Percentiles rank a stretch among this genome's conserved stretches.
These are phyloP conservation scores for Acrocalymma vagum DNA, from an alignment of 2,329 filamentous ascomycete genomes.

Conservation along the genomic window DNA sequence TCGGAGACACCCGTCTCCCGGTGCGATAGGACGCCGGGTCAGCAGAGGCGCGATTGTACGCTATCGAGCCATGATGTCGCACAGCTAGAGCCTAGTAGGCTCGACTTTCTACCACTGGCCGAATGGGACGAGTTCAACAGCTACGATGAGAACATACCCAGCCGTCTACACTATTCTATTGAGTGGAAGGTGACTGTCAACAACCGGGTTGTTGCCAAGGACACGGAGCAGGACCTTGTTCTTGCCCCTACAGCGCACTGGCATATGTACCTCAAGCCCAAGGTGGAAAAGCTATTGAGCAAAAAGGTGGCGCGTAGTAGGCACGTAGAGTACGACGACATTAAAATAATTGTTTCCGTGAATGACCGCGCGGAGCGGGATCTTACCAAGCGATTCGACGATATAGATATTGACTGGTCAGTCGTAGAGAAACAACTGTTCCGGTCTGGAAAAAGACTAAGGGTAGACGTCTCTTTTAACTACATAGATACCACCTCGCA, in stretches of 20 bases:
- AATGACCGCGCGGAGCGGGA: constrained; percentile 9
- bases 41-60: no score
- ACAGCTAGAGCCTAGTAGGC: constrained; percentile 4
- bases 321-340: constrained; percentile 9
- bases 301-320: constrained; percentile 12
- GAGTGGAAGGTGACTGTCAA: constrained; percentile 15
- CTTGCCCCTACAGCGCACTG: constrained; percentile 10
- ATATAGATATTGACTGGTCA: constrained; percentile 12
- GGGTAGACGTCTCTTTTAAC: constrained; percentile 12
- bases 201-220: constrained; percentile 10
- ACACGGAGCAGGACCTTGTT: constrained; percentile 15
- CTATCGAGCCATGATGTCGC: neutral
- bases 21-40: neutral
- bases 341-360: constrained; percentile 11
- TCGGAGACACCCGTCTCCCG: no score
- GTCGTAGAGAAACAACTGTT: constrained; percentile 11
- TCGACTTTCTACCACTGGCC: constrained; percentile 7
- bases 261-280: constrained; percentile 8
- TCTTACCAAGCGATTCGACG: constrained; percentile 9
- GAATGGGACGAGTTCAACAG: constrained; percentile 12
- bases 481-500: constrained; percentile 9
- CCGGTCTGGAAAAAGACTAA: constrained; percentile 8
- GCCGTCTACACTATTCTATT: constrained; percentile 9
- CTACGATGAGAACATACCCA: constrained; percentile 7
- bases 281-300: constrained; percentile 9